Evolutionary conservation across 2,329 filamentous ascomycete species (phyloP).

Genomic region (Talaromyces verruculosus): DNA sequence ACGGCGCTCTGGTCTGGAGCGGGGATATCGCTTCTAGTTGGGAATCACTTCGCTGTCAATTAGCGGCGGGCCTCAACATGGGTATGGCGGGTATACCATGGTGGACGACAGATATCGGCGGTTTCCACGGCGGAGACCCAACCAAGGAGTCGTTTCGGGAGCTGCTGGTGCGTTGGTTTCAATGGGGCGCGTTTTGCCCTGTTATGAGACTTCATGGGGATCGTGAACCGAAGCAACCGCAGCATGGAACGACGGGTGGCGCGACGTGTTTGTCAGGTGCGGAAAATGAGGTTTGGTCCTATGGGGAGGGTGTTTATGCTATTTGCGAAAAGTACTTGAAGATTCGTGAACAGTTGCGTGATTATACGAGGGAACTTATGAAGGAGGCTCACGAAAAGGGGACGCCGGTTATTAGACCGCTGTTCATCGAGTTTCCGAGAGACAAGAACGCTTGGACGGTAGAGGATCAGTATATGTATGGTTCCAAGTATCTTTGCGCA

Average conservation of each 20-base stretch:
- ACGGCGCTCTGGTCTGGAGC: constrained; percentile 65
- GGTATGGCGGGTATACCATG: constrained; percentile 63
- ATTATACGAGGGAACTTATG: constrained; percentile 61
- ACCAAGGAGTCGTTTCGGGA: constrained; percentile 59
- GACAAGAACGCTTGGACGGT: constrained; percentile 58
- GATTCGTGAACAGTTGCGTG: constrained; percentile 58
- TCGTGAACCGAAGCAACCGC: constrained; percentile 57
- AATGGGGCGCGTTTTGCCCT: constrained; percentile 67
- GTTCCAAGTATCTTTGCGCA: constrained; percentile 57
- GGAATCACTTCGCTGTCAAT: constrained; percentile 59
- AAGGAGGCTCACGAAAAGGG: constrained; percentile 60
- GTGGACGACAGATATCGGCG: constrained; percentile 72
- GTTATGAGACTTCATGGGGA: constrained; percentile 68
- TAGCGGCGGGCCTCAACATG: constrained; percentile 66
- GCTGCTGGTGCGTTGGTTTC: constrained; percentile 67
- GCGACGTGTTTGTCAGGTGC: constrained; percentile 49
- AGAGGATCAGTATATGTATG: constrained; percentile 65
- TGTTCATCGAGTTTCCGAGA: constrained; percentile 64
- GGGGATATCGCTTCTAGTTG: constrained; percentile 67
- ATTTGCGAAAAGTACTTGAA: constrained; percentile 62
- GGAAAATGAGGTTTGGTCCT: constrained; percentile 66
- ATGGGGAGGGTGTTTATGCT: constrained; percentile 59
- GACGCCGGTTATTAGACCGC: constrained; percentile 60
- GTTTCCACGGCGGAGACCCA: constrained; percentile 66
- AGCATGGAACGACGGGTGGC: constrained; percentile 41